Percentiles rank a stretch among this genome's conserved stretches.
These are phyloP conservation scores for Phytopythium litorale DNA, from an alignment of 352 stramenopile genomes.

Conservation along the genomic window DNA sequence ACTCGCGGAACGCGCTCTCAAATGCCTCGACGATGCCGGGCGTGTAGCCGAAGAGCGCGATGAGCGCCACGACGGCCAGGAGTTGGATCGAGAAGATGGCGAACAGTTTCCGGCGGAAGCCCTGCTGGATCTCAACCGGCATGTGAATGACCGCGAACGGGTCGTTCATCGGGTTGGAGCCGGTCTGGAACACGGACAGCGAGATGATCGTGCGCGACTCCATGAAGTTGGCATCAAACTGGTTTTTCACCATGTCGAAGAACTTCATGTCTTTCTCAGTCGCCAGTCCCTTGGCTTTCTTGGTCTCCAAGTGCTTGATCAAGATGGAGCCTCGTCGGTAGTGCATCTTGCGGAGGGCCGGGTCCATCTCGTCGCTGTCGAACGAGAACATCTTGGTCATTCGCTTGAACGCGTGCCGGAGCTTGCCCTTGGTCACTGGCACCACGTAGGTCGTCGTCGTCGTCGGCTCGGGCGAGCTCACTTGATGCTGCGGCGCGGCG, in stretches of 20 bases:
- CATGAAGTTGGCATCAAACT: conserved; percentile 71
- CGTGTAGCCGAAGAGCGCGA: conserved; percentile 35
- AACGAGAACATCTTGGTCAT: conserved; percentile 40
- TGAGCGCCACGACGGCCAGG: conserved; percentile 38
- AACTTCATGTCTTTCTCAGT: conserved; percentile 80
- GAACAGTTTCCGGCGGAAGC: conserved; percentile 71
- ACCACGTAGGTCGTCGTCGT: conserved; percentile 8
- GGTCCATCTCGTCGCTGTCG: conserved; percentile 36
- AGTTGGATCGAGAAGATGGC: conserved; percentile 71
- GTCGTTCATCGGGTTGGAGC: conserved; percentile 64
- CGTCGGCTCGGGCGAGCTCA: conserved; percentile 6
- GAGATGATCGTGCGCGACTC: conserved; percentile 73
- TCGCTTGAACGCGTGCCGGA: conserved; percentile 19
- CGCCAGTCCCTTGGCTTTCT: conserved; percentile 50
- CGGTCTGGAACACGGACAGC: conserved; percentile 72
- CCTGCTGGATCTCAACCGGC: conserved; percentile 58
- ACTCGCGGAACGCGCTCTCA: conserved; percentile 24
- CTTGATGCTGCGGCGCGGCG: background rate
- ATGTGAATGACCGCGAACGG: conserved; percentile 72
- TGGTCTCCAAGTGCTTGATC: conserved; percentile 66
- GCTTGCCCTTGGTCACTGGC: conserved; percentile 3
- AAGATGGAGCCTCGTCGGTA: conserved; percentile 71
- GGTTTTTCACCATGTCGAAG: conserved; percentile 69
- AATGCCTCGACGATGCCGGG: conserved; percentile 24
- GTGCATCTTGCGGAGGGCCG: conserved; percentile 33